Evolutionary conservation across 129 eudicot species (phyloP).

Genomic region (Lonicera japonica): DNA sequence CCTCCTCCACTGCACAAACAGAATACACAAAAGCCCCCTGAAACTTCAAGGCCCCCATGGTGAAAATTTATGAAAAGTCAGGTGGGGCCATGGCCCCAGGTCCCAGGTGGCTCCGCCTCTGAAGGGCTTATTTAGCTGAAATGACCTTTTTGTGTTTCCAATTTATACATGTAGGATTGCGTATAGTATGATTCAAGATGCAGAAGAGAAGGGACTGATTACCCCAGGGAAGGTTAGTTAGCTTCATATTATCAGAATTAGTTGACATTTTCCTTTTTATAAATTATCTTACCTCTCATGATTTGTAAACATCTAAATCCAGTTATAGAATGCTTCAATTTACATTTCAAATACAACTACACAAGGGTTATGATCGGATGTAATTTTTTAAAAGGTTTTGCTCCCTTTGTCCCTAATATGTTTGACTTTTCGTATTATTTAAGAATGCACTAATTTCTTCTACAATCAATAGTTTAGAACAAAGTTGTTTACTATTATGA

Average conservation of each 20-base stretch:
- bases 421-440: no score
- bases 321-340: not conserved
- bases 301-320: not conserved
- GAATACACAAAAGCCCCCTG: no score
- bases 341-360: not conserved
- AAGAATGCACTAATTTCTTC: no score
- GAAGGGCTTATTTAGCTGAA: no score
- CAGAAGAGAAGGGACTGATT: conserved; percentile 73
- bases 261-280: not conserved
- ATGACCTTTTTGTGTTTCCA: not conserved
- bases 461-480: no score
- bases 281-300: not conserved
- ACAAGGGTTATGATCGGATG: not conserved
- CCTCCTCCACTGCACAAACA: no score
- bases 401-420: not conserved
- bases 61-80: no score
- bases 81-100: no score
- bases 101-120: no score
- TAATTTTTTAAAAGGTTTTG: not conserved
- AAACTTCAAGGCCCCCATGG: no score
- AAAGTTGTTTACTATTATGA: no score
- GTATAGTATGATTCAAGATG: conserved; percentile 62
- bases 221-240: conserved; percentile 58
- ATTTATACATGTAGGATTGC: conserved; percentile 36
- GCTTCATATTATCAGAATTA: not conserved